Conservation (phyloP, 2,329 filamentous ascomycete genomes). For the Xylaria sp. region DNA sequence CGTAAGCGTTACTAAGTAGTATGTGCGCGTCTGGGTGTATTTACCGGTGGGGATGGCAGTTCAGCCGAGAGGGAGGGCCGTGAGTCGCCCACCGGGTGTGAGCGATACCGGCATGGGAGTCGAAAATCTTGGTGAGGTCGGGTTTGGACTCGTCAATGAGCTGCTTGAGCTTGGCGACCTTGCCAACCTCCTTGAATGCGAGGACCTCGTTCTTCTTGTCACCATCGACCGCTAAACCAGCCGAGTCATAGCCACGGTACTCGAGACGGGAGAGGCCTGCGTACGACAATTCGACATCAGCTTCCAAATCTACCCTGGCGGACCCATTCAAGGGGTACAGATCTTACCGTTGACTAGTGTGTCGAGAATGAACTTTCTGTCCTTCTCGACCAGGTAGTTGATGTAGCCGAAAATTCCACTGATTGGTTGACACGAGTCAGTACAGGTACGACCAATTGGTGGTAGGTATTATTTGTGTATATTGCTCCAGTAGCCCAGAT, state of each 20-base stretch:
- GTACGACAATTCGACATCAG: conserved; percentile 45
- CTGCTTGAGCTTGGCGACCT: conserved; percentile 95
- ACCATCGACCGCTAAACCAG: conserved; percentile 93
- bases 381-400: conserved; percentile 99
- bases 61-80: conserved; percentile 89
- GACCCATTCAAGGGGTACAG: conserved; percentile 35
- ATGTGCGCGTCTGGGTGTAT: conserved; percentile 52
- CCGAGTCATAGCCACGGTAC: conserved; percentile 98
- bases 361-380: conserved; percentile 94
- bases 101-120: conserved; percentile 97
- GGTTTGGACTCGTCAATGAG: conserved; percentile 86
- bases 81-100: conserved; percentile 99
- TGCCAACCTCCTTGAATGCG: conserved; percentile 99
- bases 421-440: conserved; percentile 42
- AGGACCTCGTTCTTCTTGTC: conserved; percentile 99
- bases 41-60: conserved; percentile 99
- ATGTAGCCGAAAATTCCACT: conserved; percentile 99
- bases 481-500: conserved; percentile 8
- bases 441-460: conserved; percentile 38
- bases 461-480: neutral
- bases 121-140: conserved; percentile 92
- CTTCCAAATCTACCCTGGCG: conserved; percentile 25
- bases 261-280: conserved; percentile 92
- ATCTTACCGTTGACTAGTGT: conserved; percentile 92
- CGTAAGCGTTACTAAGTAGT: conserved; percentile 37